A percentile compares a stretch with the other conserved stretches of the same genome.
These are phyloP conservation scores for Geranomyces variabilis DNA, from an alignment of 192 early-diverging fungal species.

Conservation along the genomic window DNA sequence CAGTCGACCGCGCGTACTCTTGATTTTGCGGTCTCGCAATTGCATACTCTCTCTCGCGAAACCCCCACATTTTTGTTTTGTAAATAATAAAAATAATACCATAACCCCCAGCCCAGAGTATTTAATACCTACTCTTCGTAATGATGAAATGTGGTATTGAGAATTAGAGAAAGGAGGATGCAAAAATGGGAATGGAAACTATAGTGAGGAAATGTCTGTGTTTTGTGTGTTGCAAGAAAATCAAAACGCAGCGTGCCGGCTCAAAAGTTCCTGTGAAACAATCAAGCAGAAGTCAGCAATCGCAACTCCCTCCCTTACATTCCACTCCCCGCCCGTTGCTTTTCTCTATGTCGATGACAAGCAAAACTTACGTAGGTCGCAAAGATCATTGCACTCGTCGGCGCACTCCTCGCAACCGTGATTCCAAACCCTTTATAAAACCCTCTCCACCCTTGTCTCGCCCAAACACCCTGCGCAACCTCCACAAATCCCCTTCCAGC, in stretches of 20 bases:
- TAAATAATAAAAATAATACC: too few species aligned
- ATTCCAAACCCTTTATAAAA: constrained; percentile 96
- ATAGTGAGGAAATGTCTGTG: too few species aligned
- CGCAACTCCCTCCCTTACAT: neutral
- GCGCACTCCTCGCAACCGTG: constrained; percentile 83
- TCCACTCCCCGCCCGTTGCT: neutral
- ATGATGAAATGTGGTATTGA: too few species aligned
- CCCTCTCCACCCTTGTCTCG: constrained; percentile 74
- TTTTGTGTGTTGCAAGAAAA: too few species aligned
- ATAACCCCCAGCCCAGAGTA: too few species aligned
- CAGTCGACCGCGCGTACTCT: constrained; percentile 14
- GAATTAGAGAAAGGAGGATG: too few species aligned
- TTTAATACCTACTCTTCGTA: too few species aligned
- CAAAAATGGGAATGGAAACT: too few species aligned
- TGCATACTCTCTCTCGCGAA: too few species aligned
- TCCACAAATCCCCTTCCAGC: constrained; percentile 53
- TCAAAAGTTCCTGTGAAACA: constrained; percentile 31
- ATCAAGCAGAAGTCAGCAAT: neutral
- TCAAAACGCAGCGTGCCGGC: constrained; percentile 22
- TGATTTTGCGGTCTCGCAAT: too few species aligned
- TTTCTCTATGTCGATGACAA: neutral
- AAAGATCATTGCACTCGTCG: constrained; percentile 95
- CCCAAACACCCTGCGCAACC: constrained; percentile 72
- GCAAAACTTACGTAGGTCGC: constrained; percentile 83
- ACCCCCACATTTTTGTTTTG: too few species aligned